Evolutionary conservation across 2,329 filamentous ascomycete genomes (phyloP).

Genomic region (Scedosporium apiospermum): DNA sequence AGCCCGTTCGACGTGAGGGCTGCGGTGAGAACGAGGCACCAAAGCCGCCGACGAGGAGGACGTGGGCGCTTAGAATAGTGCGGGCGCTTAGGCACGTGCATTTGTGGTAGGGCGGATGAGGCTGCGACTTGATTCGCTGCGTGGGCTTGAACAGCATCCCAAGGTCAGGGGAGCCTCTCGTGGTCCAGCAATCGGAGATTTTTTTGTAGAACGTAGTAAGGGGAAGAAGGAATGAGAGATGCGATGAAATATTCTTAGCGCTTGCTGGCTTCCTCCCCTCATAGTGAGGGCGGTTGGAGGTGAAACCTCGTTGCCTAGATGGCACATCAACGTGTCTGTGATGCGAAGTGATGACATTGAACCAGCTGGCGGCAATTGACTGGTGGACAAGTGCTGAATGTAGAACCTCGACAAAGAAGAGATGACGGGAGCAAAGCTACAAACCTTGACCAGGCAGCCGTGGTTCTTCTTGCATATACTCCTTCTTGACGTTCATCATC

Average conservation of each 20-base stretch:
- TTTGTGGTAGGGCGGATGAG: not conserved
- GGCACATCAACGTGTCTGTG: too few species aligned
- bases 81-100: conserved; percentile 3
- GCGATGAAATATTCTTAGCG: too few species aligned
- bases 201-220: not conserved
- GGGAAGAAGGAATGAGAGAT: too few species aligned
- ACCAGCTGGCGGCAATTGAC: too few species aligned
- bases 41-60: not conserved
- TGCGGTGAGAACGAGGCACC: not conserved
- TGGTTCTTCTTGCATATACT: not conserved
- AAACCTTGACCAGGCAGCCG: not conserved
- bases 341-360: too few species aligned
- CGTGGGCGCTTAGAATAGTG: conserved; percentile 3
- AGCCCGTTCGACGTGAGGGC: not conserved
- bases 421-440: not conserved
- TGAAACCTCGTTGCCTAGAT: too few species aligned
- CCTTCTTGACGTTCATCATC: not conserved
- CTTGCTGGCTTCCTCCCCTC: too few species aligned
- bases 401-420: too few species aligned
- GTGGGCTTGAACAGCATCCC: not conserved
- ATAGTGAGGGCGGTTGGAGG: too few species aligned
- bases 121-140: not conserved
- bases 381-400: too few species aligned
- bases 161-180: not conserved
- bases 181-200: not conserved